Evolutionary conservation across 106 monocot genomes (phyloP).

Genomic region (Apostasia shenzhenica): DNA sequence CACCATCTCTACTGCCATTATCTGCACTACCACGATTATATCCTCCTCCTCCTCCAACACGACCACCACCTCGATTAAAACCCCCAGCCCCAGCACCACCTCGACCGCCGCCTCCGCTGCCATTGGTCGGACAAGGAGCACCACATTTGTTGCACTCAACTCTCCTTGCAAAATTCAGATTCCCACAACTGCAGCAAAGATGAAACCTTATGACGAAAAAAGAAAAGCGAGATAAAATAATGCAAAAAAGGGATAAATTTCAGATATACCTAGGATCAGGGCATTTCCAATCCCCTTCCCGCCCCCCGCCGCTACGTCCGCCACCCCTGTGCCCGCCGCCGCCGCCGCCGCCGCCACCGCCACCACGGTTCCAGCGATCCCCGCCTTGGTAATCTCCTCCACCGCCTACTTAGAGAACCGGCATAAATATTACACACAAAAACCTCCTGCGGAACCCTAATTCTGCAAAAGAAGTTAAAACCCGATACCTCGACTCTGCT

Average conservation of each 20-base stretch:
- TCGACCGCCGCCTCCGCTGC: slow-evolving; percentile 40
- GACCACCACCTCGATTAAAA: slow-evolving; percentile 17
- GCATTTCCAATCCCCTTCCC: slow-evolving; percentile 95
- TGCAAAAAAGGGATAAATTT: background rate
- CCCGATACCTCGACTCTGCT: slow-evolving; percentile 25
- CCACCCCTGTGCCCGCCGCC: slow-evolving; percentile 43
- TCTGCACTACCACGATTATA: slow-evolving; percentile 19
- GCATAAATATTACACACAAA: background rate
- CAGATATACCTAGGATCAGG: slow-evolving; percentile 63
- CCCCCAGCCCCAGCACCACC: slow-evolving; percentile 24
- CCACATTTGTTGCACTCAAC: slow-evolving; percentile 96
- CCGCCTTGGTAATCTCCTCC: slow-evolving; percentile 44
- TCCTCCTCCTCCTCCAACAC: slow-evolving; percentile 20
- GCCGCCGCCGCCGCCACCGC: slow-evolving; percentile 37
- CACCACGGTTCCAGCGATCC: slow-evolving; percentile 25
- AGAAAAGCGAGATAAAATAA: background rate
- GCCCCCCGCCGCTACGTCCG: slow-evolving; percentile 46
- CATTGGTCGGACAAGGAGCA: slow-evolving; percentile 46
- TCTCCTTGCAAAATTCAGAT: slow-evolving; percentile 90
- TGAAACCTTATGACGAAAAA: background rate
- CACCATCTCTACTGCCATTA: slow-evolving; percentile 14
- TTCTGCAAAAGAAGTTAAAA: background rate
- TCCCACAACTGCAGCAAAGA: slow-evolving; percentile 63
- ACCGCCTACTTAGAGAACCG: background rate
- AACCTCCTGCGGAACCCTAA: background rate